Conservation (phyloP, 768 basidiomycete genomes). For the Suillus sp. region DNA sequence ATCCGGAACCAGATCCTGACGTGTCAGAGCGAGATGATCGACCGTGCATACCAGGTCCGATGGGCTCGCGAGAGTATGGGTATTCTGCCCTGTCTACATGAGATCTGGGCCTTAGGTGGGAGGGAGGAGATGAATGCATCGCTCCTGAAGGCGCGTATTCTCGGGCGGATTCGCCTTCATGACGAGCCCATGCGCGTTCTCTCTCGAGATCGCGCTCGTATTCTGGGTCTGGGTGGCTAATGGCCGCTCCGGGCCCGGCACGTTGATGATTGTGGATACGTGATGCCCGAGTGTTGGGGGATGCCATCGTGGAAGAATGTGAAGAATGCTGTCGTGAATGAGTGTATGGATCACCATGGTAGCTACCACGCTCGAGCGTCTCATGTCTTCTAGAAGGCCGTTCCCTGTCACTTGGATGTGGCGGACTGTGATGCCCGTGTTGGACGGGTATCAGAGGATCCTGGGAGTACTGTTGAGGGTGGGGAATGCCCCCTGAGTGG, state of each 20-base stretch:
- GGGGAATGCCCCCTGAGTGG: conserved; percentile 41
- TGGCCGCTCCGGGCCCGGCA: conserved; percentile 60
- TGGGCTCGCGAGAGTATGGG: conserved; percentile 34
- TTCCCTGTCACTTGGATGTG: conserved; percentile 43
- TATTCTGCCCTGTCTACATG: conserved; percentile 35
- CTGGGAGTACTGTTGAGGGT: conserved; percentile 48
- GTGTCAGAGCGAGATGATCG: conserved; percentile 57
- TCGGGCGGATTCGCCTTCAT: conserved; percentile 39
- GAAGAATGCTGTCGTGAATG: conserved; percentile 35
- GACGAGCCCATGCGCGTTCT: conserved; percentile 42
- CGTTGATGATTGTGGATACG: conserved; percentile 69
- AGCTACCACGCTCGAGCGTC: conserved; percentile 40
- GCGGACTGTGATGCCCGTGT: conserved; percentile 52
- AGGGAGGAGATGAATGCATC: conserved; percentile 45
- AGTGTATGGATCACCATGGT: conserved; percentile 37
- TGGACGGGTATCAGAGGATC: conserved; percentile 47
- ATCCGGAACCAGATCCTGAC: conserved; percentile 57
- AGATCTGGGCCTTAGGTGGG: conserved; percentile 41
- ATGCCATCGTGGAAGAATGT: conserved; percentile 35
- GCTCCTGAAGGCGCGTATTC: conserved; percentile 32
- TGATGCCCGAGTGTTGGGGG: conserved; percentile 38
- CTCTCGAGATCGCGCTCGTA: conserved; percentile 50
- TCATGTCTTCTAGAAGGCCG: conserved; percentile 53
- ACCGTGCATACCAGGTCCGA: conserved; percentile 32
- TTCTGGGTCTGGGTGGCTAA: conserved; percentile 43